phyloP scores from a whole-genome alignment of 768 basidiomycete genomes.

The Russula olivacea region DNA sequence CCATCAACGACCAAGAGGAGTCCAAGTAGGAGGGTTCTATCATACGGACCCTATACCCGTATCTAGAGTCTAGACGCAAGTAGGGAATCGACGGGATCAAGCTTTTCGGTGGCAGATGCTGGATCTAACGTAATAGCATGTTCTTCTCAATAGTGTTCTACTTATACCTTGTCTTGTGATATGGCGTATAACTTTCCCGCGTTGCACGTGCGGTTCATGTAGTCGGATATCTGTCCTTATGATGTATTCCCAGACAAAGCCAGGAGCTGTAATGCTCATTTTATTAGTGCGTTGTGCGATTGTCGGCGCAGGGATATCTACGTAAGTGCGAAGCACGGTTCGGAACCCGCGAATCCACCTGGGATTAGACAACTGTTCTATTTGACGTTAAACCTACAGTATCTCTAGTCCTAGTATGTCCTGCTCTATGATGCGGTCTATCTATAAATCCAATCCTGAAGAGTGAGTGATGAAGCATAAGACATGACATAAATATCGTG shows the following conservation, averaged over 20 bases:
- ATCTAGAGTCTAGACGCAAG: neutral
- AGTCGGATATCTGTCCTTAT: neutral
- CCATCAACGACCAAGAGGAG: slow-evolving; percentile 36
- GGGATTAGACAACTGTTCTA: neutral
- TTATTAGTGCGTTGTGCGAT: neutral
- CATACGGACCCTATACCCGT: neutral
- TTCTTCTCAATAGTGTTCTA: neutral
- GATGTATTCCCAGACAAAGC: neutral
- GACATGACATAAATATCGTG: neutral
- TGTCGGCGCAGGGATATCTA: neutral
- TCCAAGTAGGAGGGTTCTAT: slow-evolving; percentile 2
- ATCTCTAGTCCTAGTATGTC: neutral
- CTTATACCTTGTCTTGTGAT: neutral
- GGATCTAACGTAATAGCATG: neutral
- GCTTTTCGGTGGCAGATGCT: neutral
- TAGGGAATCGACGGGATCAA: neutral
- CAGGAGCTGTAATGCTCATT: neutral
- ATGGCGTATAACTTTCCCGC: neutral
- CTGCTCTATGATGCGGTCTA: neutral
- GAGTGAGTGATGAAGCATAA: neutral
- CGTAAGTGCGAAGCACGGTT: neutral
- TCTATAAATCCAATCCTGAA: neutral
- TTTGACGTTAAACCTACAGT: neutral
- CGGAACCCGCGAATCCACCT: neutral
- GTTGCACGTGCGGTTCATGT: neutral